Base-by-base conservation (phyloP, 2,329 filamentous ascomycete genomes). In the Claviceps africana region DNA sequence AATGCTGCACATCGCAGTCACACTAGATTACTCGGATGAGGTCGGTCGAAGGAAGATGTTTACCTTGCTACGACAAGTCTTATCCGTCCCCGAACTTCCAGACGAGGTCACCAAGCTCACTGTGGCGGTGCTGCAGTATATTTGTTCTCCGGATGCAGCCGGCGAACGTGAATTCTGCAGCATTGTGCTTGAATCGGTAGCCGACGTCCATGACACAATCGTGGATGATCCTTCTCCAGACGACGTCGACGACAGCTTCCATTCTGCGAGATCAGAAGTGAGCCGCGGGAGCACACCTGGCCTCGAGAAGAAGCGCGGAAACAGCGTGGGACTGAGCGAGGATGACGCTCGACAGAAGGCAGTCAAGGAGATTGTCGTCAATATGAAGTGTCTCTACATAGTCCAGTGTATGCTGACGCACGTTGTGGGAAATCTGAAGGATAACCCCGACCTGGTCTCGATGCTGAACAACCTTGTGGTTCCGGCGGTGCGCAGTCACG, bases 391-490 rank as follows among this genome's bases (percentile, higher is more conserved):
- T 67, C 76, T 98, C 56, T 87, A 96, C 64, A 96, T 98, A 59
- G 90, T 94, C 28, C 88, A 96, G 67, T 97, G 89, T 73, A 95
- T 97, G 86, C 77, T 98, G 50, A 83, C 94, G 64, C 95, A 97
- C 62, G 88, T 98, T 10, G 78, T 86, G 51, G 88, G 88, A 55
- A 86, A 86, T 61, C 74, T 97, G 39, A 89, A 96, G 67, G 80
- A 90, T 59, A 95, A 95, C 64, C 83, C 86, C 53, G 85, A 95
- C 62, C 72, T 97, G n/a, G 88, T 95, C 4, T 87, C 87, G n/a
- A 96, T 97, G 86, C 76, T 98, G 48, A 97, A 98, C 72, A 97
- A 93, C 58, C 78, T 98, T 9, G 88, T 98, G 44, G 89, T 98
- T 2, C 93, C 93, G 7, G 93, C 93, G 30, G 91, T 98, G 17